Evolutionary conservation across 306 rosid genomes (phyloP).

Genomic region (Glycyrrhiza uralensis): DNA sequence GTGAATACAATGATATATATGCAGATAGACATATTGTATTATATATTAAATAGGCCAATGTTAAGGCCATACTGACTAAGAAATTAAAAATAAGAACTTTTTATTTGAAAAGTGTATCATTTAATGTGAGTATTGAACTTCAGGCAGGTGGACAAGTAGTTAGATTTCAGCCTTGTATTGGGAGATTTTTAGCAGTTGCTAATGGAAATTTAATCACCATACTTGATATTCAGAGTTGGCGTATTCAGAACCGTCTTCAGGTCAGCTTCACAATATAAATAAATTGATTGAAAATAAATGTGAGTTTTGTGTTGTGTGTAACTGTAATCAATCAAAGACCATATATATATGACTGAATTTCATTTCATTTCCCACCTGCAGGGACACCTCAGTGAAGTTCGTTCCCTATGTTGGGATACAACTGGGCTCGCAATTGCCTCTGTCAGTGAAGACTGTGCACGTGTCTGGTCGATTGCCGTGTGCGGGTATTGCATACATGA

Average conservation of each 20-base stretch:
- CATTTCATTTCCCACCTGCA: neutral
- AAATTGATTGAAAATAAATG: neutral
- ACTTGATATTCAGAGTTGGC: neutral
- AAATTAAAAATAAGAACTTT: no score
- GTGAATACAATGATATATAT: neutral
- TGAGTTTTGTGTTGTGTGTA: neutral
- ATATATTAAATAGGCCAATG: no score
- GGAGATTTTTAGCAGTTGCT: neutral
- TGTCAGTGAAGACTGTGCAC: conserved; percentile 6
- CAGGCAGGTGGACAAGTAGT: neutral
- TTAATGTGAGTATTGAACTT: no score
- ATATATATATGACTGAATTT: neutral
- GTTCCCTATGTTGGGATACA: neutral
- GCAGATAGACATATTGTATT: no score
- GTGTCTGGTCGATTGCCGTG: neutral
- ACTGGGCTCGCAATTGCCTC: neutral
- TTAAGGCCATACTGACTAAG: no score
- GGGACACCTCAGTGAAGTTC: neutral
- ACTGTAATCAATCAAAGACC: no score
- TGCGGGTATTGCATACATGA: neutral
- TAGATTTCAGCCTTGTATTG: neutral
- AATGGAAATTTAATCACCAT: neutral
- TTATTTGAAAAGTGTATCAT: no score
- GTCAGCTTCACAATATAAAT: neutral
- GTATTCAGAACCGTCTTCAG: neutral